A percentile compares a stretch with the other conserved stretches of the same genome.
These are phyloP conservation scores for Naganishia friedmannii DNA, from an alignment of 768 basidiomycete species.

Conservation along the genomic window DNA sequence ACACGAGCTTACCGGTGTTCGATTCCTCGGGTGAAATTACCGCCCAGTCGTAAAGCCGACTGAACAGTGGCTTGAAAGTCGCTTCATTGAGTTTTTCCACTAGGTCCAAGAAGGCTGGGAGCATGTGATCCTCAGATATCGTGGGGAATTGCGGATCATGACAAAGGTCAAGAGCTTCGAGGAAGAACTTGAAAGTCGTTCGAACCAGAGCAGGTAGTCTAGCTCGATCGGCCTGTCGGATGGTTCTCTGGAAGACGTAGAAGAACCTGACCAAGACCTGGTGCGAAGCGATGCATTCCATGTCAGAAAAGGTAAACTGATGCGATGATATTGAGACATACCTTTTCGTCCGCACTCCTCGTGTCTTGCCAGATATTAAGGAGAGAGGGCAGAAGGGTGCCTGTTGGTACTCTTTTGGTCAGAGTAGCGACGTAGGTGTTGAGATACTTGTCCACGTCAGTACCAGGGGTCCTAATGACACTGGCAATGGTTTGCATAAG, in stretches of 20 bases:
- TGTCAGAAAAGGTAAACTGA: background rate
- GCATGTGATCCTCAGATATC: constrained; percentile 50
- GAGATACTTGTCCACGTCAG: constrained; percentile 44
- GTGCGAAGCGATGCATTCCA: background rate
- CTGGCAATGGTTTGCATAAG: constrained; percentile 35
- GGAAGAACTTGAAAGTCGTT: constrained; percentile 69
- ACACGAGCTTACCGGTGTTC: background rate
- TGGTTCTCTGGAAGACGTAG: constrained; percentile 62
- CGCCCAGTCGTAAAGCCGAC: constrained; percentile 94
- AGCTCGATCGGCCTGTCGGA: constrained; percentile 65
- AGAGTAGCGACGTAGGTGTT: constrained; percentile 62
- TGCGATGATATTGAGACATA: constrained; percentile 20
- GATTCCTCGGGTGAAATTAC: constrained; percentile 19
- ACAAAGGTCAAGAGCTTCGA: constrained; percentile 69
- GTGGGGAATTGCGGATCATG: constrained; percentile 32
- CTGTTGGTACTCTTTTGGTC: constrained; percentile 68
- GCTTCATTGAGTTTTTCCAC: constrained; percentile 90
- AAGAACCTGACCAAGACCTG: constrained; percentile 61
- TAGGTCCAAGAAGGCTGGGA: constrained; percentile 78
- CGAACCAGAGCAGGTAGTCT: constrained; percentile 68
- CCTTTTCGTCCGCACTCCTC: constrained; percentile 38
- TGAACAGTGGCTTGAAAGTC: constrained; percentile 85
- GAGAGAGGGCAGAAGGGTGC: constrained; percentile 66
- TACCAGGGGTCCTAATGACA: constrained; percentile 35
- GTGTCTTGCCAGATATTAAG: constrained; percentile 52